Base-by-base conservation (phyloP, 2,329 filamentous ascomycete species). In the Pseudogymnoascus sp. region DNA sequence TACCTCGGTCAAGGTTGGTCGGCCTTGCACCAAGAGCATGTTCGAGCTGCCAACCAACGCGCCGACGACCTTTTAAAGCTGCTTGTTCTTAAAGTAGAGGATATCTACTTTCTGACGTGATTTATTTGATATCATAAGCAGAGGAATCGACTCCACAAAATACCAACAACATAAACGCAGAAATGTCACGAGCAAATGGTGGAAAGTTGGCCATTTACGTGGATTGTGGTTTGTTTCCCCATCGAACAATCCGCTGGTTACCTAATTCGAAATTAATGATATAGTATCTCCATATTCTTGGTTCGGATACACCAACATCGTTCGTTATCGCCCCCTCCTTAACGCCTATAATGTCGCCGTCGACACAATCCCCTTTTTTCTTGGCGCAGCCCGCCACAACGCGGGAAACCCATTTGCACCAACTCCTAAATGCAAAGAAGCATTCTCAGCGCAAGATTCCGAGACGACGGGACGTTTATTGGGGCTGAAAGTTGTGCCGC, bases 271-370 rank as follows among this genome's bases (percentile, higher is more conserved):
- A 28, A 50, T 42, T 35, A 35, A 35, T 15, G 9, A 28, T 63
- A 3, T 42, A 66, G 67, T 68, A 59, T 67, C 66, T 4, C 67
- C 66, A 13, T 68, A 68, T 62, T 68, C 67, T 15, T 68, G 67
- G 67, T 68, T 67, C 28, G 67, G 67, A 8, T 62, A 64, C 38
- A 65, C 64, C 40, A 66, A 64, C 53, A 59, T 60, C n/a, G 31
- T 67, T 23, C 63, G 62, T n/a, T 60, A 65, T 57, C 63, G 67
- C 3, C 66, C 66, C 2, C 47, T 61, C 2, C 65, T 68, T 11
- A 62, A 65, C 23, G 65, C 64, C 17, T 44, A 68, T 42, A 64
- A 64, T 35, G 62, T 68, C 19, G 40, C 44, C 15, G 66, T 68
- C n/a, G 61, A 68, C n/a, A 68, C 67, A 21, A 21, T 66, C 17